Percentiles rank a stretch among this genome's conserved stretches.
These are phyloP conservation scores for Coemansia sp. DNA, from an alignment of 192 early-diverging fungal genomes.

Conservation along the genomic window DNA sequence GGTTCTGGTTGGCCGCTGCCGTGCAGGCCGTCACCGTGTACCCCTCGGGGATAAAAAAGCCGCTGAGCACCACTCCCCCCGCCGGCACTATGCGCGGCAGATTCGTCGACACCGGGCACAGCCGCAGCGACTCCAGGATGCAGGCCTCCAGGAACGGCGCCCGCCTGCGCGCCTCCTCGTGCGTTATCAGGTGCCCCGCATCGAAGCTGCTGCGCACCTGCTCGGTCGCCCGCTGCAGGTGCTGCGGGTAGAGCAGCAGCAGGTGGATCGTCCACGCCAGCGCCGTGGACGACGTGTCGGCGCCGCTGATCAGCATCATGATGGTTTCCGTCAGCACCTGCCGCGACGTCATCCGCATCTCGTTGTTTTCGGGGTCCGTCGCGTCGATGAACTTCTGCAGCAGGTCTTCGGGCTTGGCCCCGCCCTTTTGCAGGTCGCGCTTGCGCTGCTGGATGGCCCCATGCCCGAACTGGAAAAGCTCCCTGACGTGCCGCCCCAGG, in stretches of 20 bases:
- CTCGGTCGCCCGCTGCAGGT: conserved; percentile 5
- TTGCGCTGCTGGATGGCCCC: conserved; percentile 21
- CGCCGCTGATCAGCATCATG: conserved; percentile 33
- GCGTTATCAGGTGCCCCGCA: conserved; percentile 15
- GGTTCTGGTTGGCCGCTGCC: conserved; percentile 28
- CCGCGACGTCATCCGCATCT: conserved; percentile 24
- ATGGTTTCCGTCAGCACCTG: conserved; percentile 40
- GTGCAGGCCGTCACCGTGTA: conserved; percentile 28
- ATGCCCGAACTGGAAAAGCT: conserved; percentile 26
- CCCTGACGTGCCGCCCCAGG: conserved; percentile 17
- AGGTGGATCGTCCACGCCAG: conserved; percentile 37
- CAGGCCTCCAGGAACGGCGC: conserved; percentile 43
- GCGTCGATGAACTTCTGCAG: conserved; percentile 43
- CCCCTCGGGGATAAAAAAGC: conserved; percentile 28
- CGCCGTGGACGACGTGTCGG: conserved; percentile 34
- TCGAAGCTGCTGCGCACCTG: conserved; percentile 24
- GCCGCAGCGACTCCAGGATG: conserved; percentile 38
- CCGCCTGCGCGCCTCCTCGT: conserved; percentile 20
- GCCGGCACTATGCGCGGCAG: conserved; percentile 34
- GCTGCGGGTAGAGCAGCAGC: conserved; percentile 38
- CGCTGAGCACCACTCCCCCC: conserved; percentile 30
- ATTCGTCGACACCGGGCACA: conserved; percentile 36
- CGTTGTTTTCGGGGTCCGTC: conserved; percentile 24
- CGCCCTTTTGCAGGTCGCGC: conserved; percentile 5
- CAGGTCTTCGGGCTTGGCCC: conserved; percentile 21